Conservation (phyloP, 148 eudicot genomes). For the Camellia sinensis region DNA sequence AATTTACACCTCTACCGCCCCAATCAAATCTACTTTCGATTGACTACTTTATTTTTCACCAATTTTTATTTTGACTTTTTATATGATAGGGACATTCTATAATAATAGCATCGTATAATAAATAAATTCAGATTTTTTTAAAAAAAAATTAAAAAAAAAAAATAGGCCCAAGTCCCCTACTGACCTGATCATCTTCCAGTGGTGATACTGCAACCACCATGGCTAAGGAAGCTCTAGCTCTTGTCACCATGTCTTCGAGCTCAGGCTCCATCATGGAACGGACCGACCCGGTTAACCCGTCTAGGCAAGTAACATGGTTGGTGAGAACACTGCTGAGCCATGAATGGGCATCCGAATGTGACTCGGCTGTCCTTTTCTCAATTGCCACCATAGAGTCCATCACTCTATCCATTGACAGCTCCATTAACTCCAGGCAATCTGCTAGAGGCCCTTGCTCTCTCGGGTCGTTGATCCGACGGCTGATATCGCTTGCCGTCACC, state of each 20-base stretch:
- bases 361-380: background rate
- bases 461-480: constrained; percentile 15
- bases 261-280: constrained; percentile 18
- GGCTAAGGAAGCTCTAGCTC: constrained; percentile 37
- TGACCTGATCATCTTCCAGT: background rate
- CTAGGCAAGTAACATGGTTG: constrained; percentile 46
- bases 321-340: constrained; percentile 56
- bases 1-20: too few species aligned
- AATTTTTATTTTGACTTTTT: too few species aligned
- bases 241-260: constrained; percentile 31
- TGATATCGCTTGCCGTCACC: background rate
- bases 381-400: constrained; percentile 27
- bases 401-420: constrained; percentile 30
- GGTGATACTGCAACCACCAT: constrained; percentile 29
- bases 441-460: constrained; percentile 25
- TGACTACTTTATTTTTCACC: too few species aligned
- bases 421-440: constrained; percentile 42
- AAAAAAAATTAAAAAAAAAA: too few species aligned
- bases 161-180: too few species aligned
- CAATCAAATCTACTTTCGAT: too few species aligned
- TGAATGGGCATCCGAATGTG: constrained; percentile 30
- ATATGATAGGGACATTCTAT: too few species aligned
- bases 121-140: too few species aligned
- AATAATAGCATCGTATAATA: too few species aligned
- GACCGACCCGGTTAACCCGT: constrained; percentile 27